Evolutionary conservation across 2,329 filamentous ascomycete species (phyloP), one percentile per base, ranked within the genome.

Genomic region (Claviceps sp.): DNA sequence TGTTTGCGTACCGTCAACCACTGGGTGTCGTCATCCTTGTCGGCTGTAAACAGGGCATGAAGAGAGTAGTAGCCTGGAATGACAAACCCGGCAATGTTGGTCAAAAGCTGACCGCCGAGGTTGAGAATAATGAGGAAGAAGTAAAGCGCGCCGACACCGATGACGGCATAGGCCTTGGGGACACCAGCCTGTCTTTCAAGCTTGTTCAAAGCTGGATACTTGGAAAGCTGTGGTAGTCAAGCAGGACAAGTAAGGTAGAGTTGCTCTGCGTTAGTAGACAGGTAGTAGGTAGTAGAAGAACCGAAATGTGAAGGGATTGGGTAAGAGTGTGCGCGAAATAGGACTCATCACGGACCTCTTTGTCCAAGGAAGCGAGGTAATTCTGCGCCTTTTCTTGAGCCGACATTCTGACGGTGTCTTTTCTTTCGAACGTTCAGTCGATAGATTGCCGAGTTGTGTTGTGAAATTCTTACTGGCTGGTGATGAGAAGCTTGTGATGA

Each of bases 111-210:
- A 62, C 88, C 87, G 58, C 85, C 88, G 58, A 93, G 85, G 79
- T 94, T 94, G 78, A 94, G 89, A 74, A 93, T 82, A 72, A 93
- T 87, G 61, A 93, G 81, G 75, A 91, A 89, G 74, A 93, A 89
- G 77, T 94, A 94, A 59, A 90, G 79, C 49, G 82, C 82, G 55
- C 71, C 84, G 54, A 88, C 65, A 62, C 87, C 88, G 61, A 91
- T 82, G 65, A 87, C 78, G 59, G 81, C 84, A 68, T 94, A 93
- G 63, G 87, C 84, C 77, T 94, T 94, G 66, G 88, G 88, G 49
- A 93, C 78, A 54, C 79, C 82, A 58, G 84, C 85, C 70, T 87
- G 82, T 78, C 84, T 87, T 80, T 94, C 88, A 63, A 93, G 78
- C 73, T 91, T 89, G 78, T 83, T 85, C 67, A 93, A 79, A 63